Base-by-base conservation (phyloP, 805 yeast species). In the Candida boleticola region DNA sequence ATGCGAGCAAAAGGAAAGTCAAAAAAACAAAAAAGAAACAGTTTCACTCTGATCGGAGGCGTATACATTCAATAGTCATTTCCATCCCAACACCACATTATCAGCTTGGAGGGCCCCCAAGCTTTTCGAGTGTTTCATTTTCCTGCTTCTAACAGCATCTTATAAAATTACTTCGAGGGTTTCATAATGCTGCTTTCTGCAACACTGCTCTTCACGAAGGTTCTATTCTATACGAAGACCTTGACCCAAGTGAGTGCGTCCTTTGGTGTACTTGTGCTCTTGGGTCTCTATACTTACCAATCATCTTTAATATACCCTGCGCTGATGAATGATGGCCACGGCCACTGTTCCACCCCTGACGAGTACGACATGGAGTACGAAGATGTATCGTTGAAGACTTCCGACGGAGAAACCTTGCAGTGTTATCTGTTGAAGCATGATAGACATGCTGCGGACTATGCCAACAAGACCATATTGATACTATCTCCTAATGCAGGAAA, bases 401-500 rank as follows among this genome's bases (percentile, higher is more conserved):
- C 63, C 3, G 98, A 92, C 56, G 85, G 84, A 1, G 83, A 79
- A 43, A 71, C 63, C 9, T 61, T 92, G 26, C 85, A 86, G 45
- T 75, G 87, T 19, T 92, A 69, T 57, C 66, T 78, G 38, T 65
- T 88, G 42, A 64, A 74, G 16, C 84, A 82, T 20, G 78, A 79
- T 44, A 51, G 57, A 3, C 49, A 52, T 10, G 45, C 54, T 3
- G 52, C 67, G 3, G 48, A 43, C 17, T 76, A 80, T 43, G 61
- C 73, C 25, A 71, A 77, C 48, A 85, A 83, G 49, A 87, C 97
- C 0, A 75, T 92, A 9, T 54, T 93, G 20, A 74, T 93, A 17
- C 71, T 90, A 39, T 82, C 89, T 37, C 98, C 98, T 3, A 92
- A 92, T 63, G 97, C 97, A 1, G 98, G 98, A 4, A 92, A 93